phyloP scores from a whole-genome alignment of 192 early-diverging fungal genomes.

The Fimicolochytrium jonesii region DNA sequence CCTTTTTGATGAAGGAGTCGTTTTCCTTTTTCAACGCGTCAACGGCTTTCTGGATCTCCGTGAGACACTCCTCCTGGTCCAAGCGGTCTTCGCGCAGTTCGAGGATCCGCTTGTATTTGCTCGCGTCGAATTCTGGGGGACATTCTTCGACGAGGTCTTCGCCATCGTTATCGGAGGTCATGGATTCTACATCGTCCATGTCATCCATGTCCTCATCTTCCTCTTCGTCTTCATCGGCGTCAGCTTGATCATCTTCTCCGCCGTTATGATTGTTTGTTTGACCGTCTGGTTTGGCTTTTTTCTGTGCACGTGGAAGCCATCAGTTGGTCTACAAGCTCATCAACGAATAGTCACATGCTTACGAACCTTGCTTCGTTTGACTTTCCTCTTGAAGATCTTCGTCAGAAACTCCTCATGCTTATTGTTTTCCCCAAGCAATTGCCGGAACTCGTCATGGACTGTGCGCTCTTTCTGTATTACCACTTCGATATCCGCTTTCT shows the following conservation, averaged over 20 bases:
- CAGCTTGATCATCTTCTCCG: slow-evolving; percentile 34
- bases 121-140: slow-evolving; percentile 49
- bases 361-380: slow-evolving; percentile 54
- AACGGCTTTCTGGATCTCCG: slow-evolving; percentile 59
- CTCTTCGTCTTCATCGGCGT: slow-evolving; percentile 42
- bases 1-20: slow-evolving; percentile 57
- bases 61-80: slow-evolving; percentile 53
- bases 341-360: not conserved
- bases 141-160: slow-evolving; percentile 46
- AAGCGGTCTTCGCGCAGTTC: slow-evolving; percentile 47
- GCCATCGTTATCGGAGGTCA: slow-evolving; percentile 31
- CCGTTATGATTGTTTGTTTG: slow-evolving; percentile 19
- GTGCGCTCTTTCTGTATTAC: slow-evolving; percentile 49
- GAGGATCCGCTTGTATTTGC: slow-evolving; percentile 32
- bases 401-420: slow-evolving; percentile 56
- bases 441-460: slow-evolving; percentile 48
- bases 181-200: slow-evolving; percentile 27
- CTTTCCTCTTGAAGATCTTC: slow-evolving; percentile 58
- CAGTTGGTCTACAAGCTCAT: no score
- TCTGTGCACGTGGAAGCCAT: slow-evolving; percentile 29
- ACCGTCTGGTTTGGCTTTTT: slow-evolving; percentile 39
- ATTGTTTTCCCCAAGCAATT: slow-evolving; percentile 50
- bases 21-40: slow-evolving; percentile 64
- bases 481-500: slow-evolving; percentile 55
- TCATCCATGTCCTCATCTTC: slow-evolving; percentile 46